Evolutionary conservation across 176 grass and related monocot species (phyloP).

Genomic region (Secale cereale): DNA sequence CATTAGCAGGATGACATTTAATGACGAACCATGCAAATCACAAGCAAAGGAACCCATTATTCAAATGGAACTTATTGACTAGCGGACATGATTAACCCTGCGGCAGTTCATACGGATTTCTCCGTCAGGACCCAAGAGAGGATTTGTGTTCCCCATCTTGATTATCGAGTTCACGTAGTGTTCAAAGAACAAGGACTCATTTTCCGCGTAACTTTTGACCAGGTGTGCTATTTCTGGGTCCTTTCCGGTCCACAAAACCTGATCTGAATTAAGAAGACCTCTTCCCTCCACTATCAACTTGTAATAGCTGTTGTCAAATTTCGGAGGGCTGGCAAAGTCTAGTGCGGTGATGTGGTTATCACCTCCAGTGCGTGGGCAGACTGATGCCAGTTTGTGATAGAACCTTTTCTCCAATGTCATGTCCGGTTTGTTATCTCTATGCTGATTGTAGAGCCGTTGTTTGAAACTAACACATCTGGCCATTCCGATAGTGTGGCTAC

Average conservation of each 20-base stretch:
- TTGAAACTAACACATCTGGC: slow-evolving; percentile 82
- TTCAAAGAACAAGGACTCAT: slow-evolving; percentile 60
- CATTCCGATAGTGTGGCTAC: slow-evolving; percentile 80
- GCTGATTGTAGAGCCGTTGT: slow-evolving; percentile 84
- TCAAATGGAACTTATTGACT: slow-evolving; percentile 8
- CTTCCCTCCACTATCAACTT: slow-evolving; percentile 60
- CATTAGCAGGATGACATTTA: slow-evolving; percentile 29
- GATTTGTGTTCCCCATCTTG: slow-evolving; percentile 70
- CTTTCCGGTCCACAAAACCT: slow-evolving; percentile 67
- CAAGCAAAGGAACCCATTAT: slow-evolving; percentile 22
- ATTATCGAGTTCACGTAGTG: slow-evolving; percentile 71
- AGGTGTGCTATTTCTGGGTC: slow-evolving; percentile 46
- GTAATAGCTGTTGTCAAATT: slow-evolving; percentile 88
- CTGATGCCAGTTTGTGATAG: slow-evolving; percentile 39
- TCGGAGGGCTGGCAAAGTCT: slow-evolving; percentile 44
- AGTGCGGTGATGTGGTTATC: slow-evolving; percentile 55
- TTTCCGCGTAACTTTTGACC: slow-evolving; percentile 64
- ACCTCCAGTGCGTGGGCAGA: slow-evolving; percentile 60
- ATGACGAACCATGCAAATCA: neutral
- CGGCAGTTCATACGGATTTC: slow-evolving; percentile 67
- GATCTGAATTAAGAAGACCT: slow-evolving; percentile 75
- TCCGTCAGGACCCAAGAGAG: slow-evolving; percentile 50
- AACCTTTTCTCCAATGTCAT: slow-evolving; percentile 52
- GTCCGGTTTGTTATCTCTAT: slow-evolving; percentile 50
- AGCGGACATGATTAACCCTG: slow-evolving; percentile 45